Conservation (phyloP, 495 filamentous ascomycete species). For the Aspergillus egyptiacus region DNA sequence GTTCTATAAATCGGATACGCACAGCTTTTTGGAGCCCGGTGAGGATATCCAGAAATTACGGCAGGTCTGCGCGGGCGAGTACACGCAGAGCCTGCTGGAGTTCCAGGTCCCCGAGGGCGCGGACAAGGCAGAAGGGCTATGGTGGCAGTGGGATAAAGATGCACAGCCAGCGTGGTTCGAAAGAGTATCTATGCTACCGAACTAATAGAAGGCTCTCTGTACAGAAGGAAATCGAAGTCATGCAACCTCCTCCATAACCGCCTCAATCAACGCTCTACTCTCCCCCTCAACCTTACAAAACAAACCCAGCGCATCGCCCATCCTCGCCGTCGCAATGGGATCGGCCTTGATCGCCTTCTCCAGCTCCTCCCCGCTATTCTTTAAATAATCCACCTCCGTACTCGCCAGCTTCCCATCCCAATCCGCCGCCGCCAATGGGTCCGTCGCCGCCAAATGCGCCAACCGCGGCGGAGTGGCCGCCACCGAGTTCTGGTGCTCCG, state of each 20-base stretch:
- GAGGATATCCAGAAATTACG: slow-evolving; percentile 4
- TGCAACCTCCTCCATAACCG: slow-evolving; percentile 6
- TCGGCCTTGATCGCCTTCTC: slow-evolving; percentile 22
- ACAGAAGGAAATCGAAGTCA: too few species aligned
- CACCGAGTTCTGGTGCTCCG: slow-evolving; percentile 7
- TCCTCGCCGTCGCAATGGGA: slow-evolving; percentile 13
- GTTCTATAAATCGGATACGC: slow-evolving; percentile 4
- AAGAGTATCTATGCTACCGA: neutral
- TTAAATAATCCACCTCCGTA: slow-evolving; percentile 24
- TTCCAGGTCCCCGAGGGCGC: slow-evolving; percentile 11
- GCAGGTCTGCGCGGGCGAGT: neutral
- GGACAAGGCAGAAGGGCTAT: neutral
- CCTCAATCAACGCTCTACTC: slow-evolving; percentile 21
- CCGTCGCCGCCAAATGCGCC: slow-evolving; percentile 12
- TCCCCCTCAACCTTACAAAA: slow-evolving; percentile 20
- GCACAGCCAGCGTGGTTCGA: slow-evolving; percentile 3
- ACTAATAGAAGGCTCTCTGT: too few species aligned
- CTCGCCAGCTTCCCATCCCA: slow-evolving; percentile 23
- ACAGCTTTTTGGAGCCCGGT: slow-evolving; percentile 9
- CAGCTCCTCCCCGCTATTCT: slow-evolving; percentile 18
- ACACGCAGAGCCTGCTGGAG: slow-evolving; percentile 13
- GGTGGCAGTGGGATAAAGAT: slow-evolving; percentile 14
- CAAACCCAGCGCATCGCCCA: slow-evolving; percentile 19
- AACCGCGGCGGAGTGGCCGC: slow-evolving; percentile 11
- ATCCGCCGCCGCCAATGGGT: slow-evolving; percentile 17